Evolutionary conservation across 2,329 filamentous ascomycete species (phyloP).

Genomic region (Stagonosporopsis cucurbitacearum): DNA sequence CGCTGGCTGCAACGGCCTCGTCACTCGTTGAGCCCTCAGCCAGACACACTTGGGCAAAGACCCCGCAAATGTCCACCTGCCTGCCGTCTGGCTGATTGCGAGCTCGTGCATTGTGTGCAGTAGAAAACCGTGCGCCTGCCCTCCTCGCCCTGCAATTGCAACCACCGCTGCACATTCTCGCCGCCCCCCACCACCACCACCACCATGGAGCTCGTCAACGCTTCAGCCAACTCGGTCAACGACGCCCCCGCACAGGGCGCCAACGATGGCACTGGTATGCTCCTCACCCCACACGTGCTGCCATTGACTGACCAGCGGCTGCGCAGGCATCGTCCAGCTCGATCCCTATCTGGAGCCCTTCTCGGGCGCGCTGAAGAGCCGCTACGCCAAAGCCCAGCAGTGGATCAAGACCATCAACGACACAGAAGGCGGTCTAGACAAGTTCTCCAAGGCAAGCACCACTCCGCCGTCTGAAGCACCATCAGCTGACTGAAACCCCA

Average conservation of each 20-base stretch:
- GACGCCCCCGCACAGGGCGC: constrained; percentile 61
- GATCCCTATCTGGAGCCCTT: constrained; percentile 92
- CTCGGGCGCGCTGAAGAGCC: constrained; percentile 74
- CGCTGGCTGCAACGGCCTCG: constrained; percentile 33
- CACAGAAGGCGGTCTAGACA: constrained; percentile 85
- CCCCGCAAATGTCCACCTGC: constrained; percentile 41
- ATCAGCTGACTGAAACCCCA: constrained; percentile 49
- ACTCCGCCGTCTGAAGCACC: background rate
- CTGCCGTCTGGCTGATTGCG: constrained; percentile 16
- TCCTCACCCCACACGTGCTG: background rate
- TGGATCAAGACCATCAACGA: constrained; percentile 88
- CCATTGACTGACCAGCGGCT: constrained; percentile 33
- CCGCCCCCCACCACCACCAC: constrained; percentile 28
- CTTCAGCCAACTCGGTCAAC: constrained; percentile 54
- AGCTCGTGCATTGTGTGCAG: constrained; percentile 18
- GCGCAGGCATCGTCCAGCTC: constrained; percentile 78
- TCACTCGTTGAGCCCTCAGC: constrained; percentile 44
- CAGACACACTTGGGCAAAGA: constrained; percentile 36
- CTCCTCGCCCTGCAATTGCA: constrained; percentile 18
- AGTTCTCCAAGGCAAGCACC: constrained; percentile 77
- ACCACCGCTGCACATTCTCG: constrained; percentile 20
- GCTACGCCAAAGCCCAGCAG: constrained; percentile 79
- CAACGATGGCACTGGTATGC: constrained; percentile 73
- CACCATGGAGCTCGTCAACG: constrained; percentile 52
- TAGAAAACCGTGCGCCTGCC: constrained; percentile 19